A percentile compares a stretch with the other conserved stretches of the same genome.
Conservation (phyloP, 1,139 yeast species). For the Groenewaldozyma sp. region DNA sequence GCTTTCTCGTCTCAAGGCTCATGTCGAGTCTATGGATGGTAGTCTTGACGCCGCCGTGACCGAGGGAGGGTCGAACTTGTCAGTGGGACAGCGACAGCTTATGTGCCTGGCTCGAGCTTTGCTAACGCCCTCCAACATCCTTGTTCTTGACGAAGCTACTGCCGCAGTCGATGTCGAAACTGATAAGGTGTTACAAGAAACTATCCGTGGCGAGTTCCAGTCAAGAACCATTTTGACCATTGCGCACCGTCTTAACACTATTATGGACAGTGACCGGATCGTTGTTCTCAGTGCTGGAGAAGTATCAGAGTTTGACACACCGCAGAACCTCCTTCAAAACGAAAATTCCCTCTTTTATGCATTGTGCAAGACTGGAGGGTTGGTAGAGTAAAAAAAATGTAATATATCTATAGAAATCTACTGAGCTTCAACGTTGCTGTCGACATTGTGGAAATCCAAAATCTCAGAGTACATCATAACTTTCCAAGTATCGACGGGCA, state of each 20-base stretch:
- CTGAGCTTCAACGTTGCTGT: conserved; percentile 17
- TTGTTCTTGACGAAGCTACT: conserved; percentile 91
- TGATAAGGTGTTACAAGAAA: conserved; percentile 75
- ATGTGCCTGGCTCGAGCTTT: conserved; percentile 88
- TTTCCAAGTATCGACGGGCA: conserved; percentile 97
- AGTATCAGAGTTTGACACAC: conserved; percentile 82
- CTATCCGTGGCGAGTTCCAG: conserved; percentile 75
- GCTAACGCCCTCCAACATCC: conserved; percentile 64
- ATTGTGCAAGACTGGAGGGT: conserved; percentile 56
- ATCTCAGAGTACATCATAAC: conserved; percentile 99
- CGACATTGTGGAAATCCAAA: conserved; percentile 84
- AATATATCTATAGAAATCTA: conserved; percentile 3
- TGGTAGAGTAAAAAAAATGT: conserved; percentile 17
- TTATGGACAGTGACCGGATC: conserved; percentile 82
- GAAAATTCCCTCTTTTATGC: conserved; percentile 68
- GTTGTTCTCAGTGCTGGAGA: conserved; percentile 79
- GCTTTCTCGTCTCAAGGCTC: conserved; percentile 73
- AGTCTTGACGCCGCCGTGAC: conserved; percentile 56
- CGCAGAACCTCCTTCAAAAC: conserved; percentile 55
- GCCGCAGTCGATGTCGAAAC: conserved; percentile 98
- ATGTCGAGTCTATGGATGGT: conserved; percentile 54
- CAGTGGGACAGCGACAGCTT: conserved; percentile 87
- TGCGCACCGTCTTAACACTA: conserved; percentile 91
- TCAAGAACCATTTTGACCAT: conserved; percentile 88
- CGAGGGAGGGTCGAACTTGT: conserved; percentile 82